Evolutionary conservation across 805 yeast genomes (phyloP), one percentile per base, ranked within the genome.

Genomic region (Osmozyma mogii): DNA sequence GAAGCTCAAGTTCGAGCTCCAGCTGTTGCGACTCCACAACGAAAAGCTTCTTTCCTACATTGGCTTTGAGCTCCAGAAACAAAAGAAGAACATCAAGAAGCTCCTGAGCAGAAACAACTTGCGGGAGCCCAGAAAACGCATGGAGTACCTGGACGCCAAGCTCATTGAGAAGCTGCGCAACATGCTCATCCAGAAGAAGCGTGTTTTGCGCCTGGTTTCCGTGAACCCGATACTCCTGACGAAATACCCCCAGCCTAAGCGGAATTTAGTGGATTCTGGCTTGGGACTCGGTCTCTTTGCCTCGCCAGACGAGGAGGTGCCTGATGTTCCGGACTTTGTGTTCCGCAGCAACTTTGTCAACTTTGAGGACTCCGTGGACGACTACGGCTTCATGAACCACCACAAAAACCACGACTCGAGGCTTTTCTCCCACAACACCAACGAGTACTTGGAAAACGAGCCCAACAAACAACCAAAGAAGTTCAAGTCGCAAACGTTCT

Each of bases 41-140:
- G 79, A 72, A 32, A 72, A 72, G 43, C 54, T 72, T 21, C 56
- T 70, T 32, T 69, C 76, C 21, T 72, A 70, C 43, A 72, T 72
- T 46, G 78, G 78, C 7, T 72, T 70, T 37, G 66, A 71, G 36
- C 52, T 70, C 27, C 78, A 72, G 41, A 66, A 69, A 35, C 65
- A 62, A 33, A 62, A 56, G 50, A 58, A 53, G 38, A 59, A 50
- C 49, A 62, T 61, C 37, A 58, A 53, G 40, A 58, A 57, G 35
- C 49, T 60, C 27, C 50, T 61, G 6, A 57, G 58, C 34, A 56
- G 57, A 32, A 62, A 61, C 40, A 54, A 60, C 8, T 44, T 51
- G 24, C 41, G 49, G 18, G 44, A 45, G 22, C 38, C 43, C 14
- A 35, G 36, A 24, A 28, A 27, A 9, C 40, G 42, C 24, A 50